phyloP scores from a whole-genome alignment of 169 alveolate species.

The Plasmodium inui region DNA sequence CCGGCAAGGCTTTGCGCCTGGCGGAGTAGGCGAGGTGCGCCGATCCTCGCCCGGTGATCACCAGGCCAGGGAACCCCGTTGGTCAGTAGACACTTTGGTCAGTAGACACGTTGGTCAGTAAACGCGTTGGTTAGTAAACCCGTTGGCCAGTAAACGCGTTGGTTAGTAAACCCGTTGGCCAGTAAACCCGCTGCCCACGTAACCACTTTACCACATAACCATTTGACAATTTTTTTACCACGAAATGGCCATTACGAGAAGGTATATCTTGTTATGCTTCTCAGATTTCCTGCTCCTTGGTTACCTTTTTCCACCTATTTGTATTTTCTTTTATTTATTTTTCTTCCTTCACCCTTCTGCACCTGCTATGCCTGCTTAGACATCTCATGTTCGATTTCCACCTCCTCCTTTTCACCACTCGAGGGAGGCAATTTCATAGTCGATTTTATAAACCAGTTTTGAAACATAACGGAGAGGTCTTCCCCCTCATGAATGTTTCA shows the following conservation, averaged over 20 bases:
- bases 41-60: too few relatives aligned
- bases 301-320: not conserved
- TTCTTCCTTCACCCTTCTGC: not conserved
- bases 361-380: not conserved
- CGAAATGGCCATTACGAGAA: not conserved
- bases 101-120: too few relatives aligned
- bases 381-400: not conserved
- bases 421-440: not conserved
- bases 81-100: too few relatives aligned
- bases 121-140: too few relatives aligned
- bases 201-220: not conserved
- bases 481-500: not conserved
- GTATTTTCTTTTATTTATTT: not conserved
- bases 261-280: not conserved
- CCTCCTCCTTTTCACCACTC: not conserved
- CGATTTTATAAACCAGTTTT: not conserved
- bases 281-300: not conserved
- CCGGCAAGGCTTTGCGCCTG: slow-evolving; percentile 16
- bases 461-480: not conserved
- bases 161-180: too few relatives aligned
- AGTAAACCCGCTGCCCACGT: too few relatives aligned
- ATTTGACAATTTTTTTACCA: not conserved
- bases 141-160: too few relatives aligned
- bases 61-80: not conserved
- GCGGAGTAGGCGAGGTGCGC: not conserved